Base-by-base conservation (phyloP, 139 green algal genomes). In the Ostreobium quekettii region DNA sequence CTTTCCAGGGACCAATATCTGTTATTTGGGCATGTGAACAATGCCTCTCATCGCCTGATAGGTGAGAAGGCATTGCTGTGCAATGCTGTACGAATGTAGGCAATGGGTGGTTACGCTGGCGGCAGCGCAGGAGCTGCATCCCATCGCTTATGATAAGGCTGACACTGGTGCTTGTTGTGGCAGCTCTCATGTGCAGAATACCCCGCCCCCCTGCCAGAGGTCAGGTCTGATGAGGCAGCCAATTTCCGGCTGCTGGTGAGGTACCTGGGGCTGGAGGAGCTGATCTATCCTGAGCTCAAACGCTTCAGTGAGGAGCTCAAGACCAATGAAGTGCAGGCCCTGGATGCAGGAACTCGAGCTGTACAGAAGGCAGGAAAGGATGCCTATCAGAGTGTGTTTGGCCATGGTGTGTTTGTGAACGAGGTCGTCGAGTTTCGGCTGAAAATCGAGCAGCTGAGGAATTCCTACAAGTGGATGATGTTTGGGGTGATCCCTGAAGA, bases 331-430 rank as follows among this genome's bases (percentile, higher is more conserved):
- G 32, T 66, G 15, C 32, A 24, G 32, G 32, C 47, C 5, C 6
- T n/a, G 24, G 32, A 47, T 47, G 30, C 11, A n/a, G 59, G 59
- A 46, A 28, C 6, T 15, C 26, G 28, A 66, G 59, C 59, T 28
- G 59, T 66, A 19, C 59, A 66, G 59, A 66, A 66, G 47, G 59
- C 59, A 5, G 59, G 59, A 66, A 66, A 66, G 30, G 59, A 66
- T 46, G 59, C 59, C 19, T 66, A 66, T 66, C 59, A 66, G 30
- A 66, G 59, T 19, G 59, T 46, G 5, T 66, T 66, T 42, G 59
- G 59, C 7, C 19, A 42, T 28, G 59, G 28, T 39, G 59, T 66
- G 6, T 66, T 66, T 30, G 19, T 46, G 7, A 66, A 66, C 19
- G 59, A 66, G 32, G 59, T 66, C 24, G 59, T 66, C 28, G 59